phyloP scores from a whole-genome alignment of 1,139 yeast genomes.

The Geotrichum cucujoidarum region DNA sequence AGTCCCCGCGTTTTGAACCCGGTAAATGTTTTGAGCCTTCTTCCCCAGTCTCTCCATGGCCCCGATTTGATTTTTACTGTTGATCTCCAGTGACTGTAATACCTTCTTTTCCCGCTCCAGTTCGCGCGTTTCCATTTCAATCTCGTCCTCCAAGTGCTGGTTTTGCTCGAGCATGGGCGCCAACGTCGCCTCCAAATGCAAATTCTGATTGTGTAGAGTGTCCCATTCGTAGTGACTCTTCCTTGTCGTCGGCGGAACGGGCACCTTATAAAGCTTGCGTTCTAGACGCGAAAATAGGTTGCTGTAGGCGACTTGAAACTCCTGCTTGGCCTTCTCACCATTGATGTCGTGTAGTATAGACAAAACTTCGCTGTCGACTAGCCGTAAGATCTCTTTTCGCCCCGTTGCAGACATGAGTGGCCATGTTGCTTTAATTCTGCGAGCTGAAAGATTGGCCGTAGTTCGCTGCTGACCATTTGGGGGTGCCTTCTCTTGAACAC shows the following conservation, averaged over 20 bases:
- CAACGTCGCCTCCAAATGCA: conserved; percentile 25
- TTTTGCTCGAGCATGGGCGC: conserved; percentile 27
- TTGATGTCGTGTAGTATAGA: conserved; percentile 22
- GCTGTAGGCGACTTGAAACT: conserved; percentile 10
- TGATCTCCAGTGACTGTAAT: conserved; percentile 18
- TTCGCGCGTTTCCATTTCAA: conserved; percentile 21
- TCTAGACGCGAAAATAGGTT: conserved; percentile 9
- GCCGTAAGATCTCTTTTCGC: conserved; percentile 20
- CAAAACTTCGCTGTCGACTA: conserved; percentile 22
- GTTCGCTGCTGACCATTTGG: conserved; percentile 6
- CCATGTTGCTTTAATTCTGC: conserved; percentile 24
- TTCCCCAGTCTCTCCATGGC: neutral
- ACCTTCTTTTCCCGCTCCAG: conserved; percentile 19
- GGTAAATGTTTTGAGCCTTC: conserved; percentile 6
- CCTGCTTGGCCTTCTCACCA: conserved; percentile 20
- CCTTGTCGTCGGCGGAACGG: conserved; percentile 26
- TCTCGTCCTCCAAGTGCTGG: conserved; percentile 26
- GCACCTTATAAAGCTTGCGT: conserved; percentile 20
- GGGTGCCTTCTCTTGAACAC: too few relatives aligned
- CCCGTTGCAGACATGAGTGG: conserved; percentile 23
- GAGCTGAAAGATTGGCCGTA: conserved; percentile 17
- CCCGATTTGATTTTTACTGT: conserved; percentile 14
- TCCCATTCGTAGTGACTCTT: conserved; percentile 25
- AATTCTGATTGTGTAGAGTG: conserved; percentile 21
- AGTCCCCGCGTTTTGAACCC: neutral